Evolutionary conservation across 345 rosid genomes (phyloP).

Genomic region (Bruguiera sexangula): DNA sequence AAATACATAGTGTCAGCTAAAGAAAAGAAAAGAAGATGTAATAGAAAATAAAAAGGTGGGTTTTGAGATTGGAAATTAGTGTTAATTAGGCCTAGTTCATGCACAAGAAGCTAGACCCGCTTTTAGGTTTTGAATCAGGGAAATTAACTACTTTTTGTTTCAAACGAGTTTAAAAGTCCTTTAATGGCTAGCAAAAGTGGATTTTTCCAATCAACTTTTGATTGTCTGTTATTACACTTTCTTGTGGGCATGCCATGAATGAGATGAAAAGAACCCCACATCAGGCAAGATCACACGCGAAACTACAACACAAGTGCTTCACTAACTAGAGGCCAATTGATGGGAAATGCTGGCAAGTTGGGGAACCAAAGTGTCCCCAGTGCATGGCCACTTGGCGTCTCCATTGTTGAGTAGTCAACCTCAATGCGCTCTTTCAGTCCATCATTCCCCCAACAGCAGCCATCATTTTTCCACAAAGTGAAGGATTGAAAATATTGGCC

Average conservation of each 20-base stretch:
- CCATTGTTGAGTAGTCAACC: conserved; percentile 60
- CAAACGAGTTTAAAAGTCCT: no score
- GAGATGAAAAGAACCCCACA: background rate
- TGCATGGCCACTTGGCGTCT: conserved; percentile 30
- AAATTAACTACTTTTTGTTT: no score
- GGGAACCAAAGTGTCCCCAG: conserved; percentile 65
- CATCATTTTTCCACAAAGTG: conserved; percentile 30
- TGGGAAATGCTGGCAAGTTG: conserved; percentile 38
- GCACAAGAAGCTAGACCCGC: no score
- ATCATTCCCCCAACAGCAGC: conserved; percentile 37
- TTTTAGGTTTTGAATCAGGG: no score
- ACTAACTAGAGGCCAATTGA: conserved; percentile 31
- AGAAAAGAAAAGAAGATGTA: no score
- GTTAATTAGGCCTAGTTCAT: no score
- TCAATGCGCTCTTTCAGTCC: conserved; percentile 46
- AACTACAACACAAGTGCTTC: conserved; percentile 30
- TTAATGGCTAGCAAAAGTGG: no score
- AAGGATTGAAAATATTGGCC: conserved; percentile 14
- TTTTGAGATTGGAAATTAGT: no score
- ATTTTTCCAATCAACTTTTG: no score
- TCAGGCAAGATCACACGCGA: conserved; percentile 24
- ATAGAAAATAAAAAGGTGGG: no score
- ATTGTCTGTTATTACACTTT: background rate
- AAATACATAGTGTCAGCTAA: no score
- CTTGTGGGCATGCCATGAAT: background rate